Evolutionary conservation across 805 yeast species (phyloP), one percentile per base, ranked within the genome.

Genomic region (Candida germanica): DNA sequence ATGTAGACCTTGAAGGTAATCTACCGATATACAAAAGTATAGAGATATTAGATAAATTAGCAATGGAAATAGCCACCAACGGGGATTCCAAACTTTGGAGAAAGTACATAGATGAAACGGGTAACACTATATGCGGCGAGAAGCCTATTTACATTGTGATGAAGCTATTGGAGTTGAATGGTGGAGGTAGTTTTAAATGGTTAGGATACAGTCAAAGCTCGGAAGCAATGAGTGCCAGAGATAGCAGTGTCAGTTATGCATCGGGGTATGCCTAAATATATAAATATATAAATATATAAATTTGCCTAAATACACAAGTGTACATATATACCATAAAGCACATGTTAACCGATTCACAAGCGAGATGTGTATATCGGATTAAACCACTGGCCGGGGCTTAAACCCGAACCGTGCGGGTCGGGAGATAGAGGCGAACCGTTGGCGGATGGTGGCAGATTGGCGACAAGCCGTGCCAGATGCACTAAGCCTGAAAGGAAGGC

Each of bases 91-190:
- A 53, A 1, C 59, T 60, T 6, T 93, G 95, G 87, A 70, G 67
- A 35, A 56, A 69, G 18, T 93, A 93, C 53, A 75, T 93, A 4
- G 59, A 61, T 5, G 47, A 45, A 1, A 87, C 98, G 0, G 87
- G 83, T 0, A 89, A 91, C 61, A 93, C 98, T 0, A 83, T 93
- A 12, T 93, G 98, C 59, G 98, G 98, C 0, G 84, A 88, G 40
- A 80, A 77, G 41, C 96, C 98, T 0, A 68, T 93, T 9, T 20
- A 26, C 9, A 28, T 34, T 21, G 32, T 34, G 22, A 17, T 36
- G 28, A 26, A 13, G 30, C 32, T 39, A 54, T 27, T 34, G 15
- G 32, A 34, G 23, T 15, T 18, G n/a, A 6, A 29, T 7, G 15
- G 26, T 11, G 26, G 20, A 6, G 30, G 38, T 6, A 46, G 39